These are phyloP conservation scores for Globisporangium polare DNA, from an alignment of 352 stramenopile genomes.

Conservation along the genomic window DNA sequence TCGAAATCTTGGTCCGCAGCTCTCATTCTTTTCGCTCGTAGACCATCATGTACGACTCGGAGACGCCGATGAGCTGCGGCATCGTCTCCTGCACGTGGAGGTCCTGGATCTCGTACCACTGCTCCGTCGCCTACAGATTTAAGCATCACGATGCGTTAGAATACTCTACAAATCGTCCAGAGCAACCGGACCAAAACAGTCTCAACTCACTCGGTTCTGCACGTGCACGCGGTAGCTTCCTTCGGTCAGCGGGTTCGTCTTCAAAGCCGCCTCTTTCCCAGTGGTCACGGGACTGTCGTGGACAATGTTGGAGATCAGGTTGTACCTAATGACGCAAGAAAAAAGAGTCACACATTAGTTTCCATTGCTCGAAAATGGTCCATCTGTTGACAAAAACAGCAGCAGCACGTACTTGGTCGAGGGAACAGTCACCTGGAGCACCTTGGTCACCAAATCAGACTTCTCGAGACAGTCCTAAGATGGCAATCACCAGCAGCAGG, in stretches of 20 bases:
- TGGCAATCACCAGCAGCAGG: not conserved
- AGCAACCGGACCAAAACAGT: not conserved
- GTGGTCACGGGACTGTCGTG: slow-evolving; percentile 94
- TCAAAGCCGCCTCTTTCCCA: slow-evolving; percentile 81
- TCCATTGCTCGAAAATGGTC: not conserved
- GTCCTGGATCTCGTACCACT: slow-evolving; percentile 99
- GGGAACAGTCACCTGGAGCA: slow-evolving; percentile 41
- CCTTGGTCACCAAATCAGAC: slow-evolving; percentile 64
- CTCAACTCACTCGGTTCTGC: slow-evolving; percentile 80
- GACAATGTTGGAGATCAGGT: slow-evolving; percentile 97
- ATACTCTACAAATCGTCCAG: not conserved
- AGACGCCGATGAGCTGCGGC: slow-evolving; percentile 97
- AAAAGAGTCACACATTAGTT: not conserved
- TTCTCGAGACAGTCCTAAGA: slow-evolving; percentile 77
- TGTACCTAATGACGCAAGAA: slow-evolving; percentile 85
- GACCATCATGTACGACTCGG: slow-evolving; percentile 91
- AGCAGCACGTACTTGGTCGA: slow-evolving; percentile 57
- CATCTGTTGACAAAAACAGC: not conserved
- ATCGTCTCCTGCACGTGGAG: slow-evolving; percentile 97
- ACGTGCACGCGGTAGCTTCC: slow-evolving; percentile 96
- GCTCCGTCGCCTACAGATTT: slow-evolving; percentile 75
- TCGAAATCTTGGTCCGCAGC: not conserved
- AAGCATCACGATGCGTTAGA: no score
- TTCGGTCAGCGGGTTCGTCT: slow-evolving; percentile 93
- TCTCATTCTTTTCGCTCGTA: slow-evolving; percentile 82